Percentiles rank a stretch among this genome's conserved stretches.
Evolutionary conservation across 257 asterid species (phyloP).

Genomic region (Linaria vulgaris): DNA sequence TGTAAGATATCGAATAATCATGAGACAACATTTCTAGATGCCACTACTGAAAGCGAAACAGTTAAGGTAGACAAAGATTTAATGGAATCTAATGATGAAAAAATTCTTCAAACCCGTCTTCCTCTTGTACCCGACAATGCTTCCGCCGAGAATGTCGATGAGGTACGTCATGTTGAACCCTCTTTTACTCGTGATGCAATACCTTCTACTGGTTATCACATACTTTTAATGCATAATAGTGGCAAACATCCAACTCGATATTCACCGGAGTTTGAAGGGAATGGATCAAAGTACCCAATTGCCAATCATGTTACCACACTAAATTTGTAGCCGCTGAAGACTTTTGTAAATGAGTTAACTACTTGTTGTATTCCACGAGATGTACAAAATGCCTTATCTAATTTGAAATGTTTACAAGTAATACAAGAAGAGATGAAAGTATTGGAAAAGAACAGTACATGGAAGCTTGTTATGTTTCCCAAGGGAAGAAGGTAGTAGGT

Average conservation of each 20-base stretch:
- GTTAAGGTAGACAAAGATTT: too few relatives aligned
- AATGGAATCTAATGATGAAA: too few relatives aligned
- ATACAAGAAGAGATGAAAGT: conserved; percentile 2
- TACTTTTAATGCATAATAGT: not conserved
- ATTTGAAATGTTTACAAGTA: not conserved
- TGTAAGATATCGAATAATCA: not conserved
- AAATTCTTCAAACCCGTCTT: not conserved
- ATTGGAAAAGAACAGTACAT: not conserved
- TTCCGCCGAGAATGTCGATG: conserved; percentile 5
- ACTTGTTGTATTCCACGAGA: too few relatives aligned
- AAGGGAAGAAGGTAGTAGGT: not conserved
- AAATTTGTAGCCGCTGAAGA: not conserved
- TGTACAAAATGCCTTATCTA: not conserved
- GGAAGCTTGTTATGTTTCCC: not conserved
- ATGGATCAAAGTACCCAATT: not conserved
- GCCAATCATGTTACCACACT: not conserved
- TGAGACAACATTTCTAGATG: not conserved
- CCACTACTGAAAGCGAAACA: too few relatives aligned
- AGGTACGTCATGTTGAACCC: not conserved
- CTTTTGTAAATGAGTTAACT: not conserved
- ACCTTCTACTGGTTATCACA: not conserved
- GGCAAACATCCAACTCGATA: conserved; percentile 1
- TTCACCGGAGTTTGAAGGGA: not conserved
- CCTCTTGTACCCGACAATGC: not conserved
- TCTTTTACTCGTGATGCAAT: too few relatives aligned